These are phyloP conservation scores for Apiotrichum brassicae DNA, from an alignment of 1,284 basidiomycete species.

Conservation along the genomic window DNA sequence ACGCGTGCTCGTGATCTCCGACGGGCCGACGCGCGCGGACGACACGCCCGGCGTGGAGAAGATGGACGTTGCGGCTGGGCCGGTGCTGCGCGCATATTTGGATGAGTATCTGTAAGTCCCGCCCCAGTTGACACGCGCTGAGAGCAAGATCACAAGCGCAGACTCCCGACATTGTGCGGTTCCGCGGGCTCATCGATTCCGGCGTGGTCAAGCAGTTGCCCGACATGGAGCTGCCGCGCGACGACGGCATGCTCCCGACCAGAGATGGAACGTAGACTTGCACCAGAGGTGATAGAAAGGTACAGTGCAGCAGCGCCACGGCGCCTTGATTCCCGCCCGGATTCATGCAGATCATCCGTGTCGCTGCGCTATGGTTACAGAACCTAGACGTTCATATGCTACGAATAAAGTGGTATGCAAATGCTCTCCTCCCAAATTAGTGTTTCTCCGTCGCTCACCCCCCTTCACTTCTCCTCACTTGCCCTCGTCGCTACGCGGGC, in stretches of 20 bases:
- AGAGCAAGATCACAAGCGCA: too few relatives aligned
- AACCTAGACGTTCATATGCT: too few relatives aligned
- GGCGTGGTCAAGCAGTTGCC: conserved; percentile 36
- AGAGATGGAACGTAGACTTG: too few relatives aligned
- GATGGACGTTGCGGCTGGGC: conserved; percentile 64
- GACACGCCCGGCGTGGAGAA: conserved; percentile 64
- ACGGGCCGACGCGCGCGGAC: conserved; percentile 80
- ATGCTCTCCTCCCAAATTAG: too few relatives aligned
- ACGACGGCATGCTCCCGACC: conserved; percentile 7
- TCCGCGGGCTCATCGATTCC: conserved; percentile 30
- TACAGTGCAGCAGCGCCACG: not conserved
- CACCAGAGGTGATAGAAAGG: not conserved
- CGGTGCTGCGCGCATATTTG: conserved; percentile 58
- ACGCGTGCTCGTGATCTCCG: conserved; percentile 70
- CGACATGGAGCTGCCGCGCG: conserved; percentile 27
- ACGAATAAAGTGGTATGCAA: too few relatives aligned
- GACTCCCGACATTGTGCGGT: too few relatives aligned
- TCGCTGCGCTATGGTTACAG: too few relatives aligned
- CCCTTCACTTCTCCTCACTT: too few relatives aligned
- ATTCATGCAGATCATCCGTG: too few relatives aligned
- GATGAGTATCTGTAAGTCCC: conserved; percentile 25
- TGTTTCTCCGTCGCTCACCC: not conserved
- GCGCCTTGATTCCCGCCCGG: too few relatives aligned
- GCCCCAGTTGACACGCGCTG: too few relatives aligned
- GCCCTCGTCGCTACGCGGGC: conserved; percentile 3